A percentile compares a stretch with the other conserved stretches of the same genome.
phyloP scores from a whole-genome alignment of 345 rosid genomes.

The Gossypium australe region DNA sequence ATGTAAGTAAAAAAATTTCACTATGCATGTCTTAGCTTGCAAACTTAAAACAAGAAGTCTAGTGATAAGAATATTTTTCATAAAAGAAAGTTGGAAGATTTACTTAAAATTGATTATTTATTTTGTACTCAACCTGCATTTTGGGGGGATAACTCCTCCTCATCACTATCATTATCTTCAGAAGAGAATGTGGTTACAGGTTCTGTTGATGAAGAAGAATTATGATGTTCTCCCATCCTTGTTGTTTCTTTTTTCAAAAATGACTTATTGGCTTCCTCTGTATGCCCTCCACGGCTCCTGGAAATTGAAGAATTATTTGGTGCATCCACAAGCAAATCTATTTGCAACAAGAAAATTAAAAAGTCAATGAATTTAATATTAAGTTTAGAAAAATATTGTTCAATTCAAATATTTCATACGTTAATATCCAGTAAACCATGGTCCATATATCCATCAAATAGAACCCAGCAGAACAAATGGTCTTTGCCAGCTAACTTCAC shows the following conservation, averaged over 20 bases:
- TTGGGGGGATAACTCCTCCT: constrained; percentile 14
- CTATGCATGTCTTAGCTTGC: too few relatives aligned
- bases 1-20: too few relatives aligned
- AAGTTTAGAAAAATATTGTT: not conserved
- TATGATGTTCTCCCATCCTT: constrained; percentile 8
- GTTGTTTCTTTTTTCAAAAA: constrained; percentile 16
- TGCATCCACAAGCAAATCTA: constrained; percentile 16
- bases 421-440: not conserved
- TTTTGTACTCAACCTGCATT: constrained; percentile 28
- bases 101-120: not conserved
- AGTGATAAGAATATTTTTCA: not conserved
- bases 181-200: constrained; percentile 14
- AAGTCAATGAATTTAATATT: not conserved
- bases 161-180: constrained; percentile 16
- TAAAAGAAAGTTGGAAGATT: not conserved
- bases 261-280: constrained; percentile 20
- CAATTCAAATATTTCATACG: not conserved
- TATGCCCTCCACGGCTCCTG: constrained; percentile 19
- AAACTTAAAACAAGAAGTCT: not conserved
- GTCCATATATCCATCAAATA: not conserved
- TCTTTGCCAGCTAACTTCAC: not conserved
- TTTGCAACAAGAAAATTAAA: not conserved
- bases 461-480: not conserved
- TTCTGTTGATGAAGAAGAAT: constrained; percentile 14
- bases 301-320: constrained; percentile 16